These are phyloP conservation scores for Oehlia diaphana DNA, from an alignment of 192 early-diverging fungal species.

Conservation along the genomic window DNA sequence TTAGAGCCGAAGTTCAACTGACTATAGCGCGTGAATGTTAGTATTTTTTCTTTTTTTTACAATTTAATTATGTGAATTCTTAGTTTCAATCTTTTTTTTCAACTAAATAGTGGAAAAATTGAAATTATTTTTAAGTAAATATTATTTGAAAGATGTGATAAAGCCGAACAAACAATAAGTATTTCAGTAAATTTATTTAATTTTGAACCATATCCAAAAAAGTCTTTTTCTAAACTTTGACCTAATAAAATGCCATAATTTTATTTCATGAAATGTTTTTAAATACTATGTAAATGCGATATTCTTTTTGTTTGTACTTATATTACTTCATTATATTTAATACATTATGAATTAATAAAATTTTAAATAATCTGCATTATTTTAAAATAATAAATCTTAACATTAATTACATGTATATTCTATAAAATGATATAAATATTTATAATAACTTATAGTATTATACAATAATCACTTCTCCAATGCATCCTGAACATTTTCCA, in stretches of 20 bases:
- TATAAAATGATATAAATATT: neutral
- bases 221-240: too few species aligned
- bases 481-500: conserved; percentile 27
- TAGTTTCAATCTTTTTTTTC: neutral
- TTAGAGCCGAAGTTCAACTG: conserved; percentile 15
- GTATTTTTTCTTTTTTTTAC: neutral
- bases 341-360: too few species aligned
- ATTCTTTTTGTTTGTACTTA: too few species aligned
- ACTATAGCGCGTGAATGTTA: conserved; percentile 20
- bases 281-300: too few species aligned
- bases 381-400: neutral
- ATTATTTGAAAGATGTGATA: conserved; percentile 21
- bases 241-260: too few species aligned
- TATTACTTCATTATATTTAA: too few species aligned
- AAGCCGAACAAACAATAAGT: neutral
- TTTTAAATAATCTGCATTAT: too few species aligned
- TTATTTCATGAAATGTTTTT: too few species aligned
- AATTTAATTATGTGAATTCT: neutral
- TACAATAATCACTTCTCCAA: conserved; percentile 24
- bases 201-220: too few species aligned
- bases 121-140: conserved; percentile 22
- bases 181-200: too few species aligned
- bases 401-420: neutral
- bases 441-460: conserved; percentile 4
- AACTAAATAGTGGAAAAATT: neutral